Base-by-base conservation (phyloP, 148 eudicot species). In the Rhododendron henanense region DNA sequence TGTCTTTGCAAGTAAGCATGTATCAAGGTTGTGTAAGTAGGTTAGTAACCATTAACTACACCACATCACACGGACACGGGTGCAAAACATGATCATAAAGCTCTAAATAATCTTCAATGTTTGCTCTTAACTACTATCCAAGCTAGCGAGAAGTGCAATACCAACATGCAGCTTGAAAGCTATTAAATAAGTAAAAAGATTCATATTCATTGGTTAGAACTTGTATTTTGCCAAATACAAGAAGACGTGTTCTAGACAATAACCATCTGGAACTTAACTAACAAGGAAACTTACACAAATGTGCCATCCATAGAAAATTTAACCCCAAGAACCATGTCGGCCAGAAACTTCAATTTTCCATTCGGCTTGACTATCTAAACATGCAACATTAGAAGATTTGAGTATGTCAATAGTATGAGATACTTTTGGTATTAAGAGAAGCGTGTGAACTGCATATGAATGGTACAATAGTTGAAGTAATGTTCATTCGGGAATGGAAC, bases 221-320 rank as follows among this genome's bases (percentile, higher is more conserved):
- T 25, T 65, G 33, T 3, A 65, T 65, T 65, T n/a, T 65, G 14
- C 73, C 73, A 65, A 65, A n/a, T 65, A 25, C 14, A n/a, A 65
- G 19, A 28, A 31, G 19, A 31, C 2, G 2, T 13, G 19, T 31
- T 31, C 18, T 28, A 31, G 59, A 51, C 31, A 3, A 55, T 35
- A 55, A 8, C 18, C 15, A 53, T 37, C 39, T 85, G 19, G 39
- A 45, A 53, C 5, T 48, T 67, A 47, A 37, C 19, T 53, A 35
- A 51, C 5, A 16, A 76, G 39, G 78, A 37, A 71, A 87, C 98
- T 90, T 94, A 97, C 98, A 85, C 87, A 84, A 87, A 93, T 75
- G 87, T 91, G 86, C 99, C 99, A 39, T 86, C 94, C 95, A 97
- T 97, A 84, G 99, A 95, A 92, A 97, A 97, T 90, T 86, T 95